Percentiles rank a stretch among this genome's conserved stretches.
These are phyloP conservation scores for Dicorynia guianensis DNA, from an alignment of 306 rosid species.

Conservation along the genomic window DNA sequence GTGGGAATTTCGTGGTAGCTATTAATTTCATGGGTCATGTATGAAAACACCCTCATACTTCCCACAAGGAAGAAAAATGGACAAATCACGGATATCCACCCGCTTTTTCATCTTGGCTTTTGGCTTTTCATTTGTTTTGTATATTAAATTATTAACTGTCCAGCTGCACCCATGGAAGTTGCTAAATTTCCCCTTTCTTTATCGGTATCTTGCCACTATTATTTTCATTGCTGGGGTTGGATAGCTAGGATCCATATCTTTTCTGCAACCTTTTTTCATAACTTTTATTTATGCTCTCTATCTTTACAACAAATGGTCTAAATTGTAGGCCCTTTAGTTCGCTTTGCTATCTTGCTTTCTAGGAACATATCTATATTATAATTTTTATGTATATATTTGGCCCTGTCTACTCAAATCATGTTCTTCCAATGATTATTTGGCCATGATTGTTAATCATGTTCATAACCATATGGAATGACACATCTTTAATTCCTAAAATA, in stretches of 20 bases:
- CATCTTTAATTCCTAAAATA: background rate
- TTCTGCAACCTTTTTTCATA: slow-evolving; percentile 7
- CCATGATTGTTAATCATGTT: slow-evolving; percentile 3
- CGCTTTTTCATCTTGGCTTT: slow-evolving; percentile 23
- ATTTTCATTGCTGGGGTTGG: slow-evolving; percentile 22
- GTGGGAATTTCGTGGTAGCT: background rate
- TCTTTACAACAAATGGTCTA: slow-evolving; percentile 39
- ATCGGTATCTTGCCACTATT: background rate
- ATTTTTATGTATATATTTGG: slow-evolving; percentile 6
- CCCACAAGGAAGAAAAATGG: slow-evolving; percentile 25
- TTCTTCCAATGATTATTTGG: slow-evolving; percentile 23
- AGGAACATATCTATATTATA: slow-evolving; percentile 22
- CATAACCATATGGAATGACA: background rate
- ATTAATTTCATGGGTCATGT: slow-evolving; percentile 11
- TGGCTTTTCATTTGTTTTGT: slow-evolving; percentile 18
- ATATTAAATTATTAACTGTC: slow-evolving; percentile 20
- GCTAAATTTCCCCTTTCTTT: slow-evolving; percentile 6
- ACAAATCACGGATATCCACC: slow-evolving; percentile 42
- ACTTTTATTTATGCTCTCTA: slow-evolving; percentile 30
- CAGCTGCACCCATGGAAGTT: slow-evolving; percentile 5
- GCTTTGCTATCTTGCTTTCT: slow-evolving; percentile 33
- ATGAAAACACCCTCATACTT: slow-evolving; percentile 35
- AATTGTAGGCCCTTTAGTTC: slow-evolving; percentile 23
- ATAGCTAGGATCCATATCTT: slow-evolving; percentile 34
- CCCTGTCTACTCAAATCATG: slow-evolving; percentile 18